Conservation (phyloP, 306 rosid genomes). For the Prosopis cineraria region DNA sequence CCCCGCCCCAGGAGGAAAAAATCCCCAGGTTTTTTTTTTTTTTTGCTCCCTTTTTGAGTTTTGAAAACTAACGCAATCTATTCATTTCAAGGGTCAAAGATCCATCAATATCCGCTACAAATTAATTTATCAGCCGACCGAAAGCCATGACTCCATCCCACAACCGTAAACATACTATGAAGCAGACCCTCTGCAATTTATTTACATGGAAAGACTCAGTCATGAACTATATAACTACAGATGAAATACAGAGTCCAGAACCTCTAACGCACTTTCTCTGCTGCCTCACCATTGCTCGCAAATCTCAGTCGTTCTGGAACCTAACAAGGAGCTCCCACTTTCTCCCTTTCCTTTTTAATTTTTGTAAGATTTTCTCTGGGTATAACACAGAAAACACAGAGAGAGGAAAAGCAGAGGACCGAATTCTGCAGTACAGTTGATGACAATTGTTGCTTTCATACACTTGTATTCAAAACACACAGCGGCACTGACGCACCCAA, state of each 20-base stretch:
- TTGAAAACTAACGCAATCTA: no score
- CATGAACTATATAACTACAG: neutral
- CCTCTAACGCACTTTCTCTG: no score
- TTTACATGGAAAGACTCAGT: conserved; percentile 30
- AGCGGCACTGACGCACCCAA: conserved; percentile 19
- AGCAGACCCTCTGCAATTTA: neutral
- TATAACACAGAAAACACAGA: no score
- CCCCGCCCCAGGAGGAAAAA: no score
- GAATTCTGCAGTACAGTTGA: neutral
- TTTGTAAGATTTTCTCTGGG: no score
- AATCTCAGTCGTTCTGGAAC: no score
- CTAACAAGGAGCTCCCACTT: no score
- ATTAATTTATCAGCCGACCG: neutral
- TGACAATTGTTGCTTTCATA: conserved; percentile 17
- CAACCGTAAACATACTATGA: conserved; percentile 4
- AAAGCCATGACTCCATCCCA: conserved; percentile 3
- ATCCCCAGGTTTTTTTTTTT: no score
- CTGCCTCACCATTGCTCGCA: no score
- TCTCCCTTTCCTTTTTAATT: no score
- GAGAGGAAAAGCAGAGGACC: no score
- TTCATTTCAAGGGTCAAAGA: conserved; percentile 17
- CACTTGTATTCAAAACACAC: conserved; percentile 28
- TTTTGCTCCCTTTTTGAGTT: no score
- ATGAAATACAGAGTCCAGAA: neutral
- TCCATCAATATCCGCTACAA: neutral